Conservation (phyloP, 345 rosid species). For the Salix purpurea region DNA sequence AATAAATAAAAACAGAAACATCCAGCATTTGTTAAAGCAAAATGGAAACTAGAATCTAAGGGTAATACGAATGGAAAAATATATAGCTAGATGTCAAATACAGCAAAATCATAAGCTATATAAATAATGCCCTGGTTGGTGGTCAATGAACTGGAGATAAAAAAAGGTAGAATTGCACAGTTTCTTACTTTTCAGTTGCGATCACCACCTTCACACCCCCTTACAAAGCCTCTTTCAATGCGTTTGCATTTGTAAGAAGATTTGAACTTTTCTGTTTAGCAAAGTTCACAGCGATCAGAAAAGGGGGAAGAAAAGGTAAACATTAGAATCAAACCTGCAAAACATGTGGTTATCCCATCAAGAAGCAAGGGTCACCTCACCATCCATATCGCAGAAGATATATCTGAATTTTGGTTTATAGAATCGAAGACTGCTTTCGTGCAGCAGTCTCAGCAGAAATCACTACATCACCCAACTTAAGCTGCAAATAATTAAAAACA, state of each 20-base stretch:
- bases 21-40: neutral
- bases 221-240: conserved; percentile 76
- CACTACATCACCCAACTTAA: conserved; percentile 93
- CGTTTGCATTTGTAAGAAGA: conserved; percentile 65
- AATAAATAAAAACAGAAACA: neutral
- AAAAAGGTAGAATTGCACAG: neutral
- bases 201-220: conserved; percentile 89
- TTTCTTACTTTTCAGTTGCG: conserved; percentile 81
- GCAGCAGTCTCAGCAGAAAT: conserved; percentile 93
- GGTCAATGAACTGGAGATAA: conserved; percentile 5
- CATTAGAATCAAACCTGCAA: conserved; percentile 15
- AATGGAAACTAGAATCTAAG: neutral
- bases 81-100: neutral
- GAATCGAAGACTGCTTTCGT: conserved; percentile 71
- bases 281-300: conserved; percentile 57
- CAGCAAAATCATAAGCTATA: neutral
- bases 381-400: conserved; percentile 98
- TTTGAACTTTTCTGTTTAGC: conserved; percentile 71
- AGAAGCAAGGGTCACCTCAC: conserved; percentile 39
- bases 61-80: neutral
- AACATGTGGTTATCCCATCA: conserved; percentile 4
- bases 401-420: conserved; percentile 88
- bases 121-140: neutral
- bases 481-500: conserved; percentile 42
- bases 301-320: neutral